phyloP scores from a whole-genome alignment of 768 basidiomycete genomes.

The Sarcodon sp. region DNA sequence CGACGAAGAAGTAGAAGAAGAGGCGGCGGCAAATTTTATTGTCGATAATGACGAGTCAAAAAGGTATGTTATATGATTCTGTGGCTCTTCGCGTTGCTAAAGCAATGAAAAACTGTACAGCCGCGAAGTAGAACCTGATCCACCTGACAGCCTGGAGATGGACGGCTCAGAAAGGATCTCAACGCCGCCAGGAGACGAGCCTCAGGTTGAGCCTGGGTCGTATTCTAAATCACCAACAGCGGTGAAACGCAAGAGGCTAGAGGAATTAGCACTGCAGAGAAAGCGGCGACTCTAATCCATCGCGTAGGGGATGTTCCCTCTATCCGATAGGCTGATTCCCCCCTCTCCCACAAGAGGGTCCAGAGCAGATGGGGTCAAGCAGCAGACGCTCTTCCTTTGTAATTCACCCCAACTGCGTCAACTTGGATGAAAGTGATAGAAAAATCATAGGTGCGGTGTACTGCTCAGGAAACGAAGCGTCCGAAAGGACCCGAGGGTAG shows the following conservation, averaged over 20 bases:
- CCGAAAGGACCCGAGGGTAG: no score
- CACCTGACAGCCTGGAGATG: background rate
- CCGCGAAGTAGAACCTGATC: background rate
- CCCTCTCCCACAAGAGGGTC: no score
- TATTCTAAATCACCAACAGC: conserved; percentile 19
- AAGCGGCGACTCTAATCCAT: background rate
- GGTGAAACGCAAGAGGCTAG: conserved; percentile 21
- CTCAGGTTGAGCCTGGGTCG: conserved; percentile 3
- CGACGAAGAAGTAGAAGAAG: conserved; percentile 30
- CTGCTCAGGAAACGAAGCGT: no score
- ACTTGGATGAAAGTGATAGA: no score
- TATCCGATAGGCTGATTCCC: no score
- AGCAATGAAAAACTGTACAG: background rate
- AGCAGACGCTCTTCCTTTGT: no score
- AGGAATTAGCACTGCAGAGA: conserved; percentile 18
- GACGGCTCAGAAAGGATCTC: background rate
- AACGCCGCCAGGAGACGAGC: conserved; percentile 3
- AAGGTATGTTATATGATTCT: background rate
- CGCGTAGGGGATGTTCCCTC: no score
- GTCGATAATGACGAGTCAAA: conserved; percentile 14
- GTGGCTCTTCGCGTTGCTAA: background rate
- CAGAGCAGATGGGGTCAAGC: no score
- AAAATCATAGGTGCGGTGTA: no score
- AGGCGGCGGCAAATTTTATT: conserved; percentile 9
- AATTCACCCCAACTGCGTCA: no score